These are phyloP conservation scores for Pythium angustatum DNA, from an alignment of 352 stramenopile genomes.

Conservation along the genomic window DNA sequence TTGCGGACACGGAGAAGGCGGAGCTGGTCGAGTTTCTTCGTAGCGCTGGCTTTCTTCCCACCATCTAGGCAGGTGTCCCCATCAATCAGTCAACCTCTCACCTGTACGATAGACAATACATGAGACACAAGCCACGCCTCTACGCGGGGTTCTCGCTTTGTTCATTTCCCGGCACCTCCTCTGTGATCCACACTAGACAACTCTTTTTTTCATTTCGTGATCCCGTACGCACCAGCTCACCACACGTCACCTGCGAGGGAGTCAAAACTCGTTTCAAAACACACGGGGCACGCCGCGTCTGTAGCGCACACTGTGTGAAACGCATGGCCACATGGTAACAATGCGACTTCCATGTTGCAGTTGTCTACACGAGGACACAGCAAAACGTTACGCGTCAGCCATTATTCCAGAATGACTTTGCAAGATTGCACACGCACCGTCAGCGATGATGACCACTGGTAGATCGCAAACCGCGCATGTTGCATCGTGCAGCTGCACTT, in stretches of 20 bases:
- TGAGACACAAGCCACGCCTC: neutral
- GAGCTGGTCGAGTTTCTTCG: conserved; percentile 60
- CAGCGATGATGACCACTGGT: conserved; percentile 77
- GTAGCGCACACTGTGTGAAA: conserved; percentile 69
- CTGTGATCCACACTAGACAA: neutral
- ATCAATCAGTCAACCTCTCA: neutral
- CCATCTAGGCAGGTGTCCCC: neutral
- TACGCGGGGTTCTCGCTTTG: neutral
- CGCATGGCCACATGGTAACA: conserved; percentile 81
- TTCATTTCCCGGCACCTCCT: neutral
- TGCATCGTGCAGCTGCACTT: conserved; percentile 84
- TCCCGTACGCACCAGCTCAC: neutral
- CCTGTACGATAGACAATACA: conserved; percentile 13
- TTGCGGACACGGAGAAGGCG: conserved; percentile 69
- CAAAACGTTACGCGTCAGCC: conserved; percentile 7
- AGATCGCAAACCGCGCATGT: conserved; percentile 73
- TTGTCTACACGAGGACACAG: conserved; percentile 65
- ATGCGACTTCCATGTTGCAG: conserved; percentile 66
- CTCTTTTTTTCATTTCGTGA: neutral
- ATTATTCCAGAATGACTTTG: neutral
- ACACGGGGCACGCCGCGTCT: conserved; percentile 67
- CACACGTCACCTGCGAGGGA: conserved; percentile 31
- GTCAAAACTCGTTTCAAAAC: conserved; percentile 56
- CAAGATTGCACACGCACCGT: conserved; percentile 42
- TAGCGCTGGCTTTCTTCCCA: conserved; percentile 17